Evolutionary conservation across 805 yeast species (phyloP), one percentile per base, ranked within the genome.

Genomic region (Starmerella vitae): DNA sequence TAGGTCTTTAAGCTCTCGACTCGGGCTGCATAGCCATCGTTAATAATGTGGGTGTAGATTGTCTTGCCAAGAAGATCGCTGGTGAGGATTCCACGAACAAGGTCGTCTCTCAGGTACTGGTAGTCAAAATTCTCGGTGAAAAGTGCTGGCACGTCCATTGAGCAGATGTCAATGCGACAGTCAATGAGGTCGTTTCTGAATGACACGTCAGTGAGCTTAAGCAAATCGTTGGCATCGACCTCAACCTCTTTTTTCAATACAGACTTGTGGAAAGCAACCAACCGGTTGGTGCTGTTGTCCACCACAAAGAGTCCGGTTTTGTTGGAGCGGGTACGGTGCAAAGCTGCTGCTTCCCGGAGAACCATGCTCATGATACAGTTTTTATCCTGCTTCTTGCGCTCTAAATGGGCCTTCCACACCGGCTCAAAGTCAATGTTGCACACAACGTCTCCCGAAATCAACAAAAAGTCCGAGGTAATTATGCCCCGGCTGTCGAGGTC

Each of bases 41-140:
- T 74, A 15, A 91, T 71, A 33, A 86, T 73, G 54, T 83, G 85
- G 0, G 94, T 84, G 59, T 88, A 88, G 22, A 91, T 81, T 40
- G 86, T 80, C 57, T 91, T 88, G 48, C 85, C 86, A 50, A 91
- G 65, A 50, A 91, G 70, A 60, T 91, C 98, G 37, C 93, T 78
- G 13, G 91, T 78, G 43, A 91, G 66, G 20, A 88, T 91, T 39
- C 97, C 96, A 50, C 74, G 78, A 22, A 88, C 81, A 55, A 88
- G 91, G 61, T 91, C 97, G 26, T 71, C 67, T 58, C 98, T 71
- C 46, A 88, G 65, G 37, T 72, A 65, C 59, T 88, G 95, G 58
- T 86, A 91, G 62, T 91, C 98, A 53, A 91, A 91, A 59, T 91
- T 88, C 54, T 91, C 98, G 52, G 84, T 93, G 63, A 88, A 91